Evolutionary conservation across 441 rosid species (phyloP).

Genomic region (Eutrema salsugineum): DNA sequence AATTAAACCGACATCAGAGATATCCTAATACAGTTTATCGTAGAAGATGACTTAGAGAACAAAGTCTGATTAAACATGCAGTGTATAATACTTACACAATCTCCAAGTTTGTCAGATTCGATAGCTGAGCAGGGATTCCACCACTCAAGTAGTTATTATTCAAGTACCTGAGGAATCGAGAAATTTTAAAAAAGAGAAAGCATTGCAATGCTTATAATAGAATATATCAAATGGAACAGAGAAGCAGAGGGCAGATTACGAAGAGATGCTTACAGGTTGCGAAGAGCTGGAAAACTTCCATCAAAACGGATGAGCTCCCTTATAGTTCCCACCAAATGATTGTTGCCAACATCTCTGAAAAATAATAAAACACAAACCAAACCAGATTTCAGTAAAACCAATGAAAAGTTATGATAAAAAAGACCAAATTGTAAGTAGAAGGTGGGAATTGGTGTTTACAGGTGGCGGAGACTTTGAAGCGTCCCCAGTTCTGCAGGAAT

Average conservation of each 20-base stretch:
- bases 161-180: constrained; percentile 50
- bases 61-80: background rate
- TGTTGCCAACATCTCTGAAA: constrained; percentile 88
- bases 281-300: constrained; percentile 83
- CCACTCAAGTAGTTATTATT: constrained; percentile 92
- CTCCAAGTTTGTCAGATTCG: constrained; percentile 88
- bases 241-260: background rate
- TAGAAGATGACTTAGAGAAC: background rate
- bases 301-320: constrained; percentile 90
- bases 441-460: constrained; percentile 45
- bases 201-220: background rate
- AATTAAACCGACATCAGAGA: background rate
- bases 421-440: background rate
- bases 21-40: background rate
- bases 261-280: constrained; percentile 71
- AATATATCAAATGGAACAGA: background rate
- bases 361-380: constrained; percentile 1
- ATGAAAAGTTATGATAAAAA: background rate
- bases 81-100: constrained; percentile 61
- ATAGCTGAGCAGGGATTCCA: constrained; percentile 91
- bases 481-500: constrained; percentile 84
- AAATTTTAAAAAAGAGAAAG: constrained; percentile 1
- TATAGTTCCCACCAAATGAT: constrained; percentile 91
- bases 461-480: constrained; percentile 77
- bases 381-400: background rate